Conservation (phyloP, 1,139 yeast genomes). For the Debaryomyces subglobosus region DNA sequence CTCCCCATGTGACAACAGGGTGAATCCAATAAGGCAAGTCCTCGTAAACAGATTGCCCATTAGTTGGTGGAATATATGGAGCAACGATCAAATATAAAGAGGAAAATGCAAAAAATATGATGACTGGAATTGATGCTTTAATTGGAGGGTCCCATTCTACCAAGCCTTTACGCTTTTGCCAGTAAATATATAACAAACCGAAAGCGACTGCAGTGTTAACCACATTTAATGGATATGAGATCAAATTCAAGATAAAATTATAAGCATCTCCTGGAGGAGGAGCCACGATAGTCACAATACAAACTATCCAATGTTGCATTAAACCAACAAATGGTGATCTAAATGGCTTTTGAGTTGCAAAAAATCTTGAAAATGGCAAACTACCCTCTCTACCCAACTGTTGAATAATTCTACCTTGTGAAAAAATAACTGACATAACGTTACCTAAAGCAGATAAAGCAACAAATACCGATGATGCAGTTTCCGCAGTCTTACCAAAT, state of each 20-base stretch:
- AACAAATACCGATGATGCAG: constrained; percentile 52
- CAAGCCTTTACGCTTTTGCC: constrained; percentile 53
- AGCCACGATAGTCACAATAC: constrained; percentile 49
- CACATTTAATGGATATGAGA: constrained; percentile 53
- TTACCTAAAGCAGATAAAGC: constrained; percentile 55
- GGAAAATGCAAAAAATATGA: constrained; percentile 64
- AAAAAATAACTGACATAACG: constrained; percentile 50
- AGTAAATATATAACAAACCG: constrained; percentile 46
- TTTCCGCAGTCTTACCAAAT: constrained; percentile 49
- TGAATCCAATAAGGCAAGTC: constrained; percentile 77
- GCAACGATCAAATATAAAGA: constrained; percentile 75
- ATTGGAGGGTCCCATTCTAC: constrained; percentile 76
- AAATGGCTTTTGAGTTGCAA: constrained; percentile 48
- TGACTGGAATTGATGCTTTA: constrained; percentile 66
- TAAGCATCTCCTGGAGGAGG: constrained; percentile 57
- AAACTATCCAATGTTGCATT: constrained; percentile 58
- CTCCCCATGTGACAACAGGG: constrained; percentile 81
- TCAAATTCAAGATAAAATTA: constrained; percentile 50
- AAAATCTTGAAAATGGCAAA: constrained; percentile 49
- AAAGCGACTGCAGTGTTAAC: constrained; percentile 50
- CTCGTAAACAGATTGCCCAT: constrained; percentile 67
- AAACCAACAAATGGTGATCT: constrained; percentile 57
- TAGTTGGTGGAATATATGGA: constrained; percentile 78
- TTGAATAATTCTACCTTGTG: constrained; percentile 54
- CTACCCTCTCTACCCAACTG: constrained; percentile 53